Conservation (phyloP, 192 early-diverging fungal species). For the Coemansia sp. region DNA sequence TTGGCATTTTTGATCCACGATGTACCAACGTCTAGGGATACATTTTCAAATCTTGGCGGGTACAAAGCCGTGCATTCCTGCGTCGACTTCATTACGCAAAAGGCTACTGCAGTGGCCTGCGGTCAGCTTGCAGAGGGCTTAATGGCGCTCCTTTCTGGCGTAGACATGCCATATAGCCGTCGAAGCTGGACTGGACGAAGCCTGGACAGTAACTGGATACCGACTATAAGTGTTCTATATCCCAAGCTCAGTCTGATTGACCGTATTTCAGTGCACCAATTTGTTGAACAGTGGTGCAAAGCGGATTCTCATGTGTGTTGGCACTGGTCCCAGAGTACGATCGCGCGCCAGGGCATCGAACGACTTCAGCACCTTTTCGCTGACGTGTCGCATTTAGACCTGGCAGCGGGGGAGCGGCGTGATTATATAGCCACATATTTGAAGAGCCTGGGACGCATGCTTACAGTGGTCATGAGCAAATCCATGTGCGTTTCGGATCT, state of each 20-base stretch:
- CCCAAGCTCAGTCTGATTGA: conserved; percentile 12
- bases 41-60: conserved; percentile 16
- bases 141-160: conserved; percentile 30
- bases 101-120: not conserved
- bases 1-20: conserved; percentile 37
- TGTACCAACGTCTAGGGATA: not conserved
- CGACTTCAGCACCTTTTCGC: conserved; percentile 22
- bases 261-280: conserved; percentile 17
- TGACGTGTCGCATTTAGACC: conserved; percentile 1
- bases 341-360: conserved; percentile 33
- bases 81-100: conserved; percentile 1
- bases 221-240: conserved; percentile 14
- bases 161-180: conserved; percentile 5
- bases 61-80: conserved; percentile 16
- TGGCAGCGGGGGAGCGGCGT: not conserved
- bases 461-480: conserved; percentile 22
- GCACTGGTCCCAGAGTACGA: conserved; percentile 36
- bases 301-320: conserved; percentile 19
- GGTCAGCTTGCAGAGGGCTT: conserved; percentile 22
- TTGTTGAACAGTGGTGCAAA: conserved; percentile 36
- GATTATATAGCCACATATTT: conserved; percentile 10
- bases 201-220: conserved; percentile 33
- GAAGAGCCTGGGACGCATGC: conserved; percentile 18
- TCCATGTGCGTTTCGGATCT: conserved; percentile 29
- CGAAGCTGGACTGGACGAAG: conserved; percentile 9